Conservation (phyloP, 202 grass and related monocot genomes). For the Eragrostis tef region DNA sequence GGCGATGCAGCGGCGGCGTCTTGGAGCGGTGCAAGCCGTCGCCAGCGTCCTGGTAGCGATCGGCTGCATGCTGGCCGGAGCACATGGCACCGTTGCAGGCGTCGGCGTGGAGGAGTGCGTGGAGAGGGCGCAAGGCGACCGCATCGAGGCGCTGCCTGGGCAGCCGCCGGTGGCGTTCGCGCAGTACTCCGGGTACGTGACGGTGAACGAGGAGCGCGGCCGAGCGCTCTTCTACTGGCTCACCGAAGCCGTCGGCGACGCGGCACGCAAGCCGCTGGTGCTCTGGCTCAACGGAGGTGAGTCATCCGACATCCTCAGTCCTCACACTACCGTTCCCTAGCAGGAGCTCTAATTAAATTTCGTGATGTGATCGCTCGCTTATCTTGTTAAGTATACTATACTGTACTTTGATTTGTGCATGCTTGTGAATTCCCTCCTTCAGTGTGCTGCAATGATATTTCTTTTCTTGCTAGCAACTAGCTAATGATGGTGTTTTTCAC, state of each 20-base stretch:
- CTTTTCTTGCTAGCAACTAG: neutral
- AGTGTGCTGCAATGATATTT: neutral
- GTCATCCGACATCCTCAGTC: neutral
- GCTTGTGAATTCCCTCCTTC: neutral
- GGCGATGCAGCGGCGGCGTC: neutral
- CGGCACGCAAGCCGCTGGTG: slow-evolving; percentile 75
- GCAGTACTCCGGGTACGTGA: slow-evolving; percentile 89
- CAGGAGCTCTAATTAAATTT: no score
- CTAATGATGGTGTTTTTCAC: neutral
- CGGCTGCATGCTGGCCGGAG: neutral
- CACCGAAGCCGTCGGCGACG: slow-evolving; percentile 60
- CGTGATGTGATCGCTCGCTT: no score
- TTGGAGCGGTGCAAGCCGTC: neutral
- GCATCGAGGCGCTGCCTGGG: slow-evolving; percentile 66
- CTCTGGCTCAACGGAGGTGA: slow-evolving; percentile 99
- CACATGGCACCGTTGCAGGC: neutral
- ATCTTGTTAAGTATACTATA: neutral
- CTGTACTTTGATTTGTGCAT: neutral
- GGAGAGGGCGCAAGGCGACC: slow-evolving; percentile 55
- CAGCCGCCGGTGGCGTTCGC: slow-evolving; percentile 71
- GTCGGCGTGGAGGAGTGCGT: slow-evolving; percentile 18
- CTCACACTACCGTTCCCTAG: no score
- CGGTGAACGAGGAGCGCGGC: slow-evolving; percentile 61
- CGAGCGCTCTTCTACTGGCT: slow-evolving; percentile 99
- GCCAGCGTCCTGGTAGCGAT: neutral